Evolutionary conservation across 352 stramenopile genomes (phyloP).

Genomic region (Phytopythium oedochilum): DNA sequence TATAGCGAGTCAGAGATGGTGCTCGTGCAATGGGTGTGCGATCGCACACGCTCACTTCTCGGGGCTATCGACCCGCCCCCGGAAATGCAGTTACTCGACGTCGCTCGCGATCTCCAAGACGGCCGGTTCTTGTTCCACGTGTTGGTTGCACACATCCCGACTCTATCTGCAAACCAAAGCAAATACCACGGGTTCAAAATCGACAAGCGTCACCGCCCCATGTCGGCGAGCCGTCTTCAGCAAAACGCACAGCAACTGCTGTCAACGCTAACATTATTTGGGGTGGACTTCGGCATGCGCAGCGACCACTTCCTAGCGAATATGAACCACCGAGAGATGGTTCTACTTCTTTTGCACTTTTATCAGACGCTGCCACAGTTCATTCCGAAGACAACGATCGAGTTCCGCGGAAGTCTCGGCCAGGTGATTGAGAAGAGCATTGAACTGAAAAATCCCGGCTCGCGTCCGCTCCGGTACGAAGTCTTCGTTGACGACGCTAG

Average conservation of each 20-base stretch:
- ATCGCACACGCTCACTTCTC: conserved; percentile 38
- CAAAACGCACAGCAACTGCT: conserved; percentile 58
- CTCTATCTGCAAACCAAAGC: conserved; percentile 49
- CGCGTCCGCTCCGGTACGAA: conserved; percentile 79
- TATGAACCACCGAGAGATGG: conserved; percentile 64
- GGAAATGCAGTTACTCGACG: conserved; percentile 46
- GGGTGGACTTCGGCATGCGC: conserved; percentile 77
- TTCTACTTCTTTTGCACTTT: conserved; percentile 88
- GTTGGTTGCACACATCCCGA: conserved; percentile 85
- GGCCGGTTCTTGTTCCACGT: conserved; percentile 82
- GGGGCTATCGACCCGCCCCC: neutral
- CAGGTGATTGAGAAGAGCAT: conserved; percentile 90
- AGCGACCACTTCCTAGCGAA: conserved; percentile 37
- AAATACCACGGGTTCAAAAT: conserved; percentile 72
- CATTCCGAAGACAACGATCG: conserved; percentile 91
- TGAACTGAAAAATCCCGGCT: conserved; percentile 90
- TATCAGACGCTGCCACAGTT: conserved; percentile 90
- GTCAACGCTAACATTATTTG: conserved; percentile 57
- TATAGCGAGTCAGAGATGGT: conserved; percentile 91
- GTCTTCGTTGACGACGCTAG: conserved; percentile 74
- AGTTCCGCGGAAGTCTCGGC: conserved; percentile 88
- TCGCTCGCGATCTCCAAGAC: conserved; percentile 61
- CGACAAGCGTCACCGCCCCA: conserved; percentile 14
- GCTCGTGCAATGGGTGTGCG: conserved; percentile 88
- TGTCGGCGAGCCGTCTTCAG: conserved; percentile 29